Conservation (phyloP, 2,329 filamentous ascomycete species). For the Penicillium capsulatum region DNA sequence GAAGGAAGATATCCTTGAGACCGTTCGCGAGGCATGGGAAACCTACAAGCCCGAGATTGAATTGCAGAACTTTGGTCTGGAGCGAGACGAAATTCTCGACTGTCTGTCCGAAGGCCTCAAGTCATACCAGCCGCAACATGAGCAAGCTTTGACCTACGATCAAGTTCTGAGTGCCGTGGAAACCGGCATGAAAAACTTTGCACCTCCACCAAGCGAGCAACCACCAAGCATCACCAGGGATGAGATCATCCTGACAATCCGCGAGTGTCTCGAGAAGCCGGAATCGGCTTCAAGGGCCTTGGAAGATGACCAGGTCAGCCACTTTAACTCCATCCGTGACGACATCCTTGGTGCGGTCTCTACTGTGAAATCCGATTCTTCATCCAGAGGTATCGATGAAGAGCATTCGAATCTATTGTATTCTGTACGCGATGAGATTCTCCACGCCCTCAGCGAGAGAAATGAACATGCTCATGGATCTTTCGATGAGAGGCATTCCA, state of each 20-base stretch:
- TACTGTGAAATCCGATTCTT: conserved; percentile 20
- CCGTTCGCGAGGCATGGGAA: conserved; percentile 87
- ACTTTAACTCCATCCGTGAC: conserved; percentile 29
- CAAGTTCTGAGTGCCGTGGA: conserved; percentile 82
- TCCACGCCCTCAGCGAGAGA: conserved; percentile 21
- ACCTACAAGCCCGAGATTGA: conserved; percentile 92
- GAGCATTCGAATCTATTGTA: conserved; percentile 23
- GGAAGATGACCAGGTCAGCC: conserved; percentile 22
- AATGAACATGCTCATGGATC: background rate
- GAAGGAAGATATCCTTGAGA: conserved; percentile 78
- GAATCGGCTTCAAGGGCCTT: conserved; percentile 42
- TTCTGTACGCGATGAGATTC: conserved; percentile 26
- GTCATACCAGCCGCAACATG: conserved; percentile 57
- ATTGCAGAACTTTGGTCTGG: conserved; percentile 81
- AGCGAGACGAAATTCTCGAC: conserved; percentile 82
- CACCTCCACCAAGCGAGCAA: conserved; percentile 66
- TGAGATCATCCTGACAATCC: conserved; percentile 77
- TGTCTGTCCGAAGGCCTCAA: conserved; percentile 82
- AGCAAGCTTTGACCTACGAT: conserved; percentile 66
- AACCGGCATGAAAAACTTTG: conserved; percentile 78
- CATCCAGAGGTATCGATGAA: conserved; percentile 17
- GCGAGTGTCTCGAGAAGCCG: conserved; percentile 81
- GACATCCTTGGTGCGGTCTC: conserved; percentile 31
- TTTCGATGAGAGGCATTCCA: conserved; percentile 9
- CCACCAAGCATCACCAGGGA: conserved; percentile 69